Evolutionary conservation across 306 rosid genomes (phyloP).

Genomic region (Vigna angularis): DNA sequence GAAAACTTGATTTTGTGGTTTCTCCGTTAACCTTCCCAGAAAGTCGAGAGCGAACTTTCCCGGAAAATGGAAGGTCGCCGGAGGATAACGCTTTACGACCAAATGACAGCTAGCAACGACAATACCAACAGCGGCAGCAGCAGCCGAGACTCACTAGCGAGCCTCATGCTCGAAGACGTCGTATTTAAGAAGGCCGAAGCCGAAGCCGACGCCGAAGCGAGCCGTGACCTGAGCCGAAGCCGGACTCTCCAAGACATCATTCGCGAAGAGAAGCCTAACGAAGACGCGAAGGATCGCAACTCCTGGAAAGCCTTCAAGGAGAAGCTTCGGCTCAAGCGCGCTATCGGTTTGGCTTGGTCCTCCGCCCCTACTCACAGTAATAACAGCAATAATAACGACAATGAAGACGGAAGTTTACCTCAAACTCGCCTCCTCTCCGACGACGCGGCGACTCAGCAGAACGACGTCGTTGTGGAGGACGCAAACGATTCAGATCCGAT

Average conservation of each 20-base stretch:
- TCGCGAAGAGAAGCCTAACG: constrained; percentile 42
- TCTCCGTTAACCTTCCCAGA: neutral
- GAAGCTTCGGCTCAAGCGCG: constrained; percentile 64
- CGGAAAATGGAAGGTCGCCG: constrained; percentile 64
- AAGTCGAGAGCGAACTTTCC: neutral
- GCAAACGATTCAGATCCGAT: neutral
- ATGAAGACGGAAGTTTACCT: neutral
- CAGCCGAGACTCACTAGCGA: constrained; percentile 54
- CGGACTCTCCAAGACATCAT: constrained; percentile 81
- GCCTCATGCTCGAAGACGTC: constrained; percentile 62
- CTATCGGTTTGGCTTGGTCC: constrained; percentile 63
- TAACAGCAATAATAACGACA: neutral
- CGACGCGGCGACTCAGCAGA: constrained; percentile 39
- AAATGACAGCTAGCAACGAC: constrained; percentile 64
- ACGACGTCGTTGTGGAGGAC: constrained; percentile 14
- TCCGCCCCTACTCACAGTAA: constrained; percentile 45
- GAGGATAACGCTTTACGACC: constrained; percentile 79
- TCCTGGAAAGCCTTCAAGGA: constrained; percentile 75
- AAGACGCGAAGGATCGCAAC: constrained; percentile 46
- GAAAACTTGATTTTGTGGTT: neutral
- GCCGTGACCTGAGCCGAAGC: constrained; percentile 24
- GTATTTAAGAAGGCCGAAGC: constrained; percentile 31
- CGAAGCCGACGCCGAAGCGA: neutral
- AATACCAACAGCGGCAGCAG: constrained; percentile 49
- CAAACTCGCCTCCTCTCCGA: constrained; percentile 12